Evolutionary conservation across 768 basidiomycete species (phyloP), one percentile per base, ranked within the genome.

Genomic region (Russula earlei): DNA sequence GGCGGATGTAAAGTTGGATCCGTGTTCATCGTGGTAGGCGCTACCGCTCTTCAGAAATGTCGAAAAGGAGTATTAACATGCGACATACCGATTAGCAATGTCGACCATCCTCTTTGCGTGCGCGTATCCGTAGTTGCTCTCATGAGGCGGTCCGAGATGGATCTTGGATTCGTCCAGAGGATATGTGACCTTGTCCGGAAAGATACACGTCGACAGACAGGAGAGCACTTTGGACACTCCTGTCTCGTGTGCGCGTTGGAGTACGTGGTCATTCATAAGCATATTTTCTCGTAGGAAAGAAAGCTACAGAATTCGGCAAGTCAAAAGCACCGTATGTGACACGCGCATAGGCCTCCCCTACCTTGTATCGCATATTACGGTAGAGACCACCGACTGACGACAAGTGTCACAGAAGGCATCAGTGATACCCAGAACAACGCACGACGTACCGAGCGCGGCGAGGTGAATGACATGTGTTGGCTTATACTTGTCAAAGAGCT

Each of bases 391-490:
- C 95, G 51, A 98, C 94, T 91, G 52, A 1, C 14, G 20, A 55
- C 17, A 31, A 48, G 27, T 34, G 48, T 51, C 29, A 53, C 49
- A 29, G 7, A 37, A n/a, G 20, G 37, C 29, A 6, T 4, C 33
- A 8, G 41, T 22, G 31, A 45, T 11, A 27, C 29, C 11, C 12
- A 42, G 10, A 59, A 47, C 57, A 33, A 52, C 9, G 19, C 3
- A 22, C 11, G 17, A 65, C 82, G n/a, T 65, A 91, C 90, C 91
- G 40, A 91, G 80, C 5, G 94, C 93, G 34, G 93, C 94, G 44
- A 96, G 82, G 73, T 97, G 95, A 65, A 98, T 96, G 64, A 97
- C 91, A 78, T 94, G 87, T 0, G 91, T 95, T 0, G 95, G 93
- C 66, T 89, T 85, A 73, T 96, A 84, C 71, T 91, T 93, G 64